These are phyloP conservation scores for Rosa chinensis DNA, from an alignment of 306 rosid genomes.

Conservation along the genomic window DNA sequence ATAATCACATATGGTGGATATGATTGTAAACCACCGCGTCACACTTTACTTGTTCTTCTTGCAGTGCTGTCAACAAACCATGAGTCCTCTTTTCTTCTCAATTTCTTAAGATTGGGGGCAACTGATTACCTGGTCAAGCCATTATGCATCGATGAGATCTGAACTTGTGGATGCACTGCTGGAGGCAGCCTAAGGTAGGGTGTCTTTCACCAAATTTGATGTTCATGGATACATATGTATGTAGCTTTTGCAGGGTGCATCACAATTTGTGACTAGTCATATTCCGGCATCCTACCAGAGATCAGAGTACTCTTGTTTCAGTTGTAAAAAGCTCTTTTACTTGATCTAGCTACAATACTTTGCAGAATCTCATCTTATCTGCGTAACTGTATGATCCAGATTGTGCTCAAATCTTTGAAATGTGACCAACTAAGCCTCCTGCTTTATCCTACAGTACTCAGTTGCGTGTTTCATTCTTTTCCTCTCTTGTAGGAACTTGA, in stretches of 20 bases:
- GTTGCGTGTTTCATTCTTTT: neutral
- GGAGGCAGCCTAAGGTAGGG: conserved; percentile 13
- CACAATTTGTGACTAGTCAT: neutral
- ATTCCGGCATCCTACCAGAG: neutral
- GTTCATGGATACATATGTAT: neutral
- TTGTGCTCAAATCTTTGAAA: neutral
- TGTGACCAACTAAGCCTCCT: neutral
- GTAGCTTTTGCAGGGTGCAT: neutral
- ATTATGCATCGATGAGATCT: conserved; percentile 14
- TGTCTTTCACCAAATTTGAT: neutral
- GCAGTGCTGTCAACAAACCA: too few species aligned
- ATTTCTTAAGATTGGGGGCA: too few species aligned
- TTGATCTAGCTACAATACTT: neutral
- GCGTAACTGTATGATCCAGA: neutral
- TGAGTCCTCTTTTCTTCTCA: too few species aligned
- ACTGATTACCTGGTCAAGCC: too few species aligned
- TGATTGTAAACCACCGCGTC: too few species aligned
- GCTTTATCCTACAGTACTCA: neutral
- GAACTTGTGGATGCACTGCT: conserved; percentile 22
- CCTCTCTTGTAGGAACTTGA: neutral
- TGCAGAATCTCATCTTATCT: neutral
- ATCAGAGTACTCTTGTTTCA: neutral
- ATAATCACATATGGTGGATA: too few species aligned
- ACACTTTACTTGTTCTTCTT: too few species aligned
- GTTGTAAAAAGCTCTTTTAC: neutral